phyloP scores from a whole-genome alignment of 2,329 filamentous ascomycete genomes.

The Fusarium decemcellulare region DNA sequence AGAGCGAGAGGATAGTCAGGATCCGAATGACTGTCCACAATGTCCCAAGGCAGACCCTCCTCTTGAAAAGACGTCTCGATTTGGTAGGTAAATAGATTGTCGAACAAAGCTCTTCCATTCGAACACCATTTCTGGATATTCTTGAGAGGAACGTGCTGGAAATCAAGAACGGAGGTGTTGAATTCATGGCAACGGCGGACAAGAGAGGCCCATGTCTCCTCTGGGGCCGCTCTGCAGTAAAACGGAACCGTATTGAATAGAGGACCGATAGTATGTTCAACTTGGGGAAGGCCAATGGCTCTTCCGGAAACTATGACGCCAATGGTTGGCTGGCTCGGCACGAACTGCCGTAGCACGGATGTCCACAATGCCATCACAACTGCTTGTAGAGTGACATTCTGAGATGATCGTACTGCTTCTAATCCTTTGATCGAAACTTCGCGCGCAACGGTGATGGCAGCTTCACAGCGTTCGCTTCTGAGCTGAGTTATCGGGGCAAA shows the following conservation, averaged over 20 bases:
- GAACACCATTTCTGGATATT: conserved; percentile 86
- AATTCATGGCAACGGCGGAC: conserved; percentile 78
- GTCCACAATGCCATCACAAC: conserved; percentile 84
- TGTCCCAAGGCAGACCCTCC: conserved; percentile 66
- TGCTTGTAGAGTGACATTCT: conserved; percentile 84
- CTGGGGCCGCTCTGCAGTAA: conserved; percentile 60
- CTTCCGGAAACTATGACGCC: conserved; percentile 87
- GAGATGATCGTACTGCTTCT: conserved; percentile 65
- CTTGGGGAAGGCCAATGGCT: conserved; percentile 75
- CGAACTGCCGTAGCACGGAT: conserved; percentile 69
- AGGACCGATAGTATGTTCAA: conserved; percentile 81
- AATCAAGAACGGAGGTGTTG: conserved; percentile 76
- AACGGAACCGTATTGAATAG: conserved; percentile 93
- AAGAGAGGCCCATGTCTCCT: conserved; percentile 71
- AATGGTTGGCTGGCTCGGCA: conserved; percentile 66
- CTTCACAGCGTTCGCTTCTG: conserved; percentile 1
- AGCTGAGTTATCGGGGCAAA: conserved; percentile 30
- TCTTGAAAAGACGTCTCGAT: conserved; percentile 55
- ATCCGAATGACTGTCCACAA: conserved; percentile 61
- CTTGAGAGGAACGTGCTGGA: conserved; percentile 80
- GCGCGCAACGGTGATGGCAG: conserved; percentile 26
- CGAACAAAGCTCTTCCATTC: conserved; percentile 75
- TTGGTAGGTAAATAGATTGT: conserved; percentile 88
- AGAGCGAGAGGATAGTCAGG: conserved; percentile 84
- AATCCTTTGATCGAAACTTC: conserved; percentile 59